phyloP scores from a whole-genome alignment of 2,329 filamentous ascomycete genomes.

The Cladosporium sp. region DNA sequence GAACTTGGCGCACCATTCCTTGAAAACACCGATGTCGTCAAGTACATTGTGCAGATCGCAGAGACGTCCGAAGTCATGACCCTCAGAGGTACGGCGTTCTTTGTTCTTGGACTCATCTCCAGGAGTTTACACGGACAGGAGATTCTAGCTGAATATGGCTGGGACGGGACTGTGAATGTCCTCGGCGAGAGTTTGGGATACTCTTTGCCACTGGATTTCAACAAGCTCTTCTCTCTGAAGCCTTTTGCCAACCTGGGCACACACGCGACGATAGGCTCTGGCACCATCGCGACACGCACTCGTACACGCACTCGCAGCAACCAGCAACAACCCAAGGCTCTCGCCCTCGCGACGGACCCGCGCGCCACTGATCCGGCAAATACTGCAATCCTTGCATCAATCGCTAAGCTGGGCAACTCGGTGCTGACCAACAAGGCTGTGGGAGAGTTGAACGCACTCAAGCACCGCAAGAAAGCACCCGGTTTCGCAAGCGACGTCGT shows the following conservation, averaged over 20 bases:
- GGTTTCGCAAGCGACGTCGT: conserved; percentile 75
- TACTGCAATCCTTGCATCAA: conserved; percentile 76
- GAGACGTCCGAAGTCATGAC: conserved; percentile 88
- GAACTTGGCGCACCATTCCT: conserved; percentile 93
- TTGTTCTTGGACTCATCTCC: conserved; percentile 89
- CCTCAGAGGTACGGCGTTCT: conserved; percentile 92
- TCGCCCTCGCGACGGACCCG: conserved; percentile 21
- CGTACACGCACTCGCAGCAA: conserved; percentile 22
- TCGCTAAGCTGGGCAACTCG: conserved; percentile 88
- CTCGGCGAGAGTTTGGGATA: conserved; percentile 83
- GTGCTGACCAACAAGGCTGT: conserved; percentile 88
- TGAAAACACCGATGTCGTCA: conserved; percentile 84
- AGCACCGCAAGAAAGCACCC: conserved; percentile 63
- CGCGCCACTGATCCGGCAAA: conserved; percentile 59
- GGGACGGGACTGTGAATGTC: conserved; percentile 86
- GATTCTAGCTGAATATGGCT: conserved; percentile 84
- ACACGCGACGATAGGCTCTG: conserved; percentile 18
- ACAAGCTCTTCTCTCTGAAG: conserved; percentile 71
- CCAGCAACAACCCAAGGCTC: conserved; percentile 1
- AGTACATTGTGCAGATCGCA: conserved; percentile 84
- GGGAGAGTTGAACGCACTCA: conserved; percentile 66
- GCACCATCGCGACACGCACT: conserved; percentile 15
- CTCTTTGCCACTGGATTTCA: conserved; percentile 78
- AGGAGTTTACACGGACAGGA: conserved; percentile 89
- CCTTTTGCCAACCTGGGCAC: conserved; percentile 21